These are phyloP conservation scores for Flueggea neowawraea DNA, from an alignment of 441 rosid species.

Conservation along the genomic window DNA sequence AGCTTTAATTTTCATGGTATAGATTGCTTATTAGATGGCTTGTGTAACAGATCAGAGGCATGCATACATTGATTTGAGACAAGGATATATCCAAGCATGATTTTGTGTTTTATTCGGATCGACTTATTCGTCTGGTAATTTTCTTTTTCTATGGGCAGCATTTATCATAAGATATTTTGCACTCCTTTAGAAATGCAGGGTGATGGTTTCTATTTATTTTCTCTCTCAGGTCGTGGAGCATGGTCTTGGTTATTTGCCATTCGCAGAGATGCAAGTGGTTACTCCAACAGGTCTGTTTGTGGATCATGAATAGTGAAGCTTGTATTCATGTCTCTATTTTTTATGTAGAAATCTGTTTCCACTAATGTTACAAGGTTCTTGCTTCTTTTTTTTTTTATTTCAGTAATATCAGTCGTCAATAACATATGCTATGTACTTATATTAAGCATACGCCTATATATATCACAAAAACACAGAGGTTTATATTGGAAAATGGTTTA, in stretches of 20 bases:
- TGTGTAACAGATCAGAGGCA: slow-evolving; percentile 82
- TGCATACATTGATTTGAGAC: slow-evolving; percentile 98
- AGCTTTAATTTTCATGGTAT: background rate
- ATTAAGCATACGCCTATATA: too few species aligned
- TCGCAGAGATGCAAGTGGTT: slow-evolving; percentile 90
- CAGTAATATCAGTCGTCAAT: too few species aligned
- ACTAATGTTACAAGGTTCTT: background rate
- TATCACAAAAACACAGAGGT: too few species aligned
- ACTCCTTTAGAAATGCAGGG: background rate
- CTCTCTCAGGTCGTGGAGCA: slow-evolving; percentile 89
- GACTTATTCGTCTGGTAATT: slow-evolving; percentile 85
- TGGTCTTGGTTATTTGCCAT: slow-evolving; percentile 95
- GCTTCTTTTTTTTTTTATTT: background rate
- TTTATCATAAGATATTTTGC: background rate
- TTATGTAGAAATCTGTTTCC: too few species aligned
- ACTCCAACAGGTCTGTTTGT: slow-evolving; percentile 79
- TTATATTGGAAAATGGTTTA: background rate
- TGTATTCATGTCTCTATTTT: too few species aligned
- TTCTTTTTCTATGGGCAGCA: slow-evolving; percentile 7
- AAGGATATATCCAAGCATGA: slow-evolving; percentile 84
- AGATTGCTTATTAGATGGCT: slow-evolving; percentile 4
- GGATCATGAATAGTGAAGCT: slow-evolving; percentile 12
- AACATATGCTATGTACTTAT: too few species aligned
- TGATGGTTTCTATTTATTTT: slow-evolving; percentile 17
- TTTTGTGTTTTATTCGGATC: slow-evolving; percentile 84